Conservation (phyloP, 768 basidiomycete species). For the Bullera alba region DNA sequence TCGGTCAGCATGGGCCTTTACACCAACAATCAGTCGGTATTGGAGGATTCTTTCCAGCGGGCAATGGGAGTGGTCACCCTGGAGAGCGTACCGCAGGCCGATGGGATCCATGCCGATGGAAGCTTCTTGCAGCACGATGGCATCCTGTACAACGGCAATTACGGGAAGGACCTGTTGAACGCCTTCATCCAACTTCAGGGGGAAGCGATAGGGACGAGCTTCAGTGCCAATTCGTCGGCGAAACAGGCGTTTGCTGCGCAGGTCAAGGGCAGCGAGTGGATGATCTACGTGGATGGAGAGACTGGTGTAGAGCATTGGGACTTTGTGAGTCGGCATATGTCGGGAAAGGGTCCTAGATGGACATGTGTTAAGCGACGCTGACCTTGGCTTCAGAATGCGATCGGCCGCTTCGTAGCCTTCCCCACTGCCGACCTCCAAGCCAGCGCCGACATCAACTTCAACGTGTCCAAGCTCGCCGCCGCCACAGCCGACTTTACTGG, state of each 20-base stretch:
- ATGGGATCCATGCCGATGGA: slow-evolving; percentile 56
- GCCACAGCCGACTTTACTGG: slow-evolving; percentile 57
- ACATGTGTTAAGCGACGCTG: background rate
- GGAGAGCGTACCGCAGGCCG: slow-evolving; percentile 42
- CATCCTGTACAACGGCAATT: slow-evolving; percentile 64
- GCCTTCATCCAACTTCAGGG: slow-evolving; percentile 60
- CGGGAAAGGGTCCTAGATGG: background rate
- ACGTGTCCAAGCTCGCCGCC: slow-evolving; percentile 52
- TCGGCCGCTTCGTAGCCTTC: slow-evolving; percentile 64
- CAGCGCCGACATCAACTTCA: slow-evolving; percentile 55
- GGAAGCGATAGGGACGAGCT: slow-evolving; percentile 57
- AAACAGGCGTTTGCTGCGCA: slow-evolving; percentile 54
- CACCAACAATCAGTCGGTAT: slow-evolving; percentile 28
- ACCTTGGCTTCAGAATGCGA: slow-evolving; percentile 51
- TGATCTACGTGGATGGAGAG: slow-evolving; percentile 58
- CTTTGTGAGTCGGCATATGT: slow-evolving; percentile 6
- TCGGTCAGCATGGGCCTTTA: slow-evolving; percentile 54
- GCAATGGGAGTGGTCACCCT: slow-evolving; percentile 16
- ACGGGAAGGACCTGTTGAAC: slow-evolving; percentile 57
- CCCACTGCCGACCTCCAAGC: slow-evolving; percentile 56
- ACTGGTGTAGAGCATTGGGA: slow-evolving; percentile 65
- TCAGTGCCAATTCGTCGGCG: slow-evolving; percentile 50
- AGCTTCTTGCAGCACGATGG: slow-evolving; percentile 55
- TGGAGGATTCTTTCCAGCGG: slow-evolving; percentile 48
- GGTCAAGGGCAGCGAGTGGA: slow-evolving; percentile 61